Conservation (phyloP, 179 eudicot species). For the Gypsophila paniculata region DNA sequence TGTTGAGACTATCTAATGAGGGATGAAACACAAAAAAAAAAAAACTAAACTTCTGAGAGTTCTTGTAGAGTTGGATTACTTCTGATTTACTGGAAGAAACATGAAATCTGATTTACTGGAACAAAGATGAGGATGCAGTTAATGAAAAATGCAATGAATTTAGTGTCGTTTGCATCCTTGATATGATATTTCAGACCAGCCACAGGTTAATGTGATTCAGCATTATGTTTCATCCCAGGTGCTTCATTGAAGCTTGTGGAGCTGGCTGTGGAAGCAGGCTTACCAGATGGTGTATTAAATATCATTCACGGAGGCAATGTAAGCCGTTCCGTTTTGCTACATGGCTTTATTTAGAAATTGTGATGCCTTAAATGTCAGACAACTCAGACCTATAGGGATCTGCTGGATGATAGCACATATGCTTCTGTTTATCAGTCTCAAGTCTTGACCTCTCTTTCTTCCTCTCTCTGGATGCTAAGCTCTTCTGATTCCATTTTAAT, state of each 20-base stretch:
- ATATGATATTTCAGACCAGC: background rate
- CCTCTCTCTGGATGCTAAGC: background rate
- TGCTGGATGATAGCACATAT: background rate
- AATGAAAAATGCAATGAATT: background rate
- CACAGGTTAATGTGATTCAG: background rate
- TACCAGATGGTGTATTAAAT: conserved; percentile 74
- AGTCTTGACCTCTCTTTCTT: background rate
- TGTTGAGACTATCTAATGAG: background rate
- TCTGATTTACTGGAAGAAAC: background rate
- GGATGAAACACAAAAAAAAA: background rate
- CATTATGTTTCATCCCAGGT: conserved; percentile 32
- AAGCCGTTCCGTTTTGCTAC: conserved; percentile 18
- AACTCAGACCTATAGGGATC: conserved; percentile 2
- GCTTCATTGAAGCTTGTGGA: conserved; percentile 65
- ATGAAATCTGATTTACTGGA: background rate
- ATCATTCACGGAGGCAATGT: conserved; percentile 74
- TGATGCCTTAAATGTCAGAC: conserved; percentile 15
- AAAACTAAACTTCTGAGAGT: background rate
- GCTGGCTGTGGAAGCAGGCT: conserved; percentile 73
- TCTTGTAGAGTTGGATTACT: background rate
- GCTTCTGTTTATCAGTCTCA: conserved; percentile 11
- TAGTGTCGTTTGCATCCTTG: background rate
- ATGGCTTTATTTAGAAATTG: background rate
- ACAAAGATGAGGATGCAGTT: conserved; percentile 1
- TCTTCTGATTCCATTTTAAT: conserved; percentile 5